Conservation (phyloP, 140 eudicot genomes). For the Senecio squalidus region DNA sequence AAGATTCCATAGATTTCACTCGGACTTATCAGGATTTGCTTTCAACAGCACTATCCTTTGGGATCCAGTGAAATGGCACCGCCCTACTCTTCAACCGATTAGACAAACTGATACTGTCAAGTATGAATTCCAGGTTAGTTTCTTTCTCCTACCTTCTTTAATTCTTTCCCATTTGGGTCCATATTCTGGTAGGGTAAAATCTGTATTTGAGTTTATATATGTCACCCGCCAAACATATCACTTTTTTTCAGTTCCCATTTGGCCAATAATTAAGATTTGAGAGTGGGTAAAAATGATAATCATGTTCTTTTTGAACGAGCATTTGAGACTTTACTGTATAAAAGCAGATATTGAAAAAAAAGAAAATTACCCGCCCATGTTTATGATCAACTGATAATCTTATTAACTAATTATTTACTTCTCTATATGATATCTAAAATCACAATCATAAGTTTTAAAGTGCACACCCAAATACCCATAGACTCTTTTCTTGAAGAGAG, state of each 20-base stretch:
- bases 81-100: constrained; percentile 52
- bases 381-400: not conserved
- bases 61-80: constrained; percentile 84
- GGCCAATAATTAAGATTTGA: no score
- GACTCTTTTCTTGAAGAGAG: not conserved
- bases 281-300: no score
- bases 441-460: not conserved
- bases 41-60: constrained; percentile 83
- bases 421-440: no score
- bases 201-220: not conserved
- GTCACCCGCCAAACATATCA: not conserved
- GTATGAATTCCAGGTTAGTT: constrained; percentile 57
- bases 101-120: constrained; percentile 51
- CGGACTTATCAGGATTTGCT: constrained; percentile 68
- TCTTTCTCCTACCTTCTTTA: not conserved
- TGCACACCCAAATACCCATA: not conserved
- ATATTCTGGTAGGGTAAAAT: not conserved
- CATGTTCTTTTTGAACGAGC: no score
- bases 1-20: constrained; percentile 62
- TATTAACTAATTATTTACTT: no score
- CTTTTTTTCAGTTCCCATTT: no score
- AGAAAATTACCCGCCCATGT: not conserved
- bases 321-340: no score
- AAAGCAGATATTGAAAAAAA: not conserved
- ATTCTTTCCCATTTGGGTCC: not conserved